Base-by-base conservation (phyloP, 805 yeast genomes). In the Spathaspora arborariae region DNA sequence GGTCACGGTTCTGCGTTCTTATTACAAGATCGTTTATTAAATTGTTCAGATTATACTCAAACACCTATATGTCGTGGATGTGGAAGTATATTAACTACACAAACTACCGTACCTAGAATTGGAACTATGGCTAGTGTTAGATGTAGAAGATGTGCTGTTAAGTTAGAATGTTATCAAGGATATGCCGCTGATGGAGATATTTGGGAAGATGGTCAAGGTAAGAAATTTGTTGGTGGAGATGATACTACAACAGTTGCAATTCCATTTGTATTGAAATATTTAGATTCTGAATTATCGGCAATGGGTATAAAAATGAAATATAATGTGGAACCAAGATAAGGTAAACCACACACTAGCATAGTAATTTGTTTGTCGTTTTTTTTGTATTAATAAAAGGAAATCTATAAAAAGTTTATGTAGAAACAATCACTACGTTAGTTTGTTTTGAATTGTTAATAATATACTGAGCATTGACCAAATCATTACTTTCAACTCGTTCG, bases 181-280 rank as follows among this genome's bases (percentile, higher is more conserved):
- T 75, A 73, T 47, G 80, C 80, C 49, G 83, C 79, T 54, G 89
- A 85, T 50, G 72, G 85, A 19, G 88, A 85, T 48, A 79, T 86
- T 38, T 94, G 99, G 99, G 97, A 94, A 72, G 99, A 94, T 64
- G 98, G 97, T 16, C 90, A 85, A 57, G 98, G 99, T 44, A 85
- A 81, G 62, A 83, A 85, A 63, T 92, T 85, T 63, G 82, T 82
- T 47, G 99, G 99, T 45, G 99, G 99, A 61, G 83, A 80, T 50
- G 79, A 94, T 51, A 89, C 97, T n/a, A 85, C 97, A 2, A 86
- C 96, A 0, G 94, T 94, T 54, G 97, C 97, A 39, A 85, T 94
- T 64, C 99, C 99, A 47, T 94, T 91, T 64, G 99, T 94, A 27
- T 79, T 94, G 77, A 87, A 91, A 64, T 94, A 92, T 64, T 76